phyloP scores from a whole-genome alignment of 805 yeast species.

The Cyberlindnera galapagoensis region DNA sequence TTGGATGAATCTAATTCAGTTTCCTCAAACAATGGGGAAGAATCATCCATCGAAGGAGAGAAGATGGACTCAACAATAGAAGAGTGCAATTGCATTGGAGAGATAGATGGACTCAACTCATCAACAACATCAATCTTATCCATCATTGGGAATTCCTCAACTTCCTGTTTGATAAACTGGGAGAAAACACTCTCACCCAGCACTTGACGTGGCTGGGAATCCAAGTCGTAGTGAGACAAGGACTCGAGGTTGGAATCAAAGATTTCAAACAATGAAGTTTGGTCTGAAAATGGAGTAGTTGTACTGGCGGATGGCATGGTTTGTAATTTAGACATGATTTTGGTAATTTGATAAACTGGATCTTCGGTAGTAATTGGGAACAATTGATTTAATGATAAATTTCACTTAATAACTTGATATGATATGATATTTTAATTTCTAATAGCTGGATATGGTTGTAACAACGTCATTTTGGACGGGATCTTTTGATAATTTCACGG shows the following conservation, averaged over 20 bases:
- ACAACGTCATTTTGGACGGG: constrained; percentile 25
- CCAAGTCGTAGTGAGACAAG: constrained; percentile 4
- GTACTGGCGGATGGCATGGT: constrained; percentile 9
- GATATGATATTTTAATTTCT: constrained; percentile 4
- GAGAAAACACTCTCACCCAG: constrained; percentile 25
- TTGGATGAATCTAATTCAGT: constrained; percentile 32
- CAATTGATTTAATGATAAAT: constrained; percentile 1
- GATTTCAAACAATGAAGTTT: constrained; percentile 21
- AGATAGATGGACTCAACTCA: constrained; percentile 27
- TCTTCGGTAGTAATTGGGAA: not conserved
- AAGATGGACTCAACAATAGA: constrained; percentile 57
- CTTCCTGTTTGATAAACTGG: constrained; percentile 20
- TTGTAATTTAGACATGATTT: constrained; percentile 3
- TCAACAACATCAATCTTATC: constrained; percentile 17
- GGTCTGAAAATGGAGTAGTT: constrained; percentile 9
- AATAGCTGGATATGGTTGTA: constrained; percentile 5
- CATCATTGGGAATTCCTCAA: constrained; percentile 13
- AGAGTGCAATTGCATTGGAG: constrained; percentile 50
- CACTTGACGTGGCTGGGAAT: constrained; percentile 22
- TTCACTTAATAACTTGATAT: constrained; percentile 4
- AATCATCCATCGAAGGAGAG: constrained; percentile 35
- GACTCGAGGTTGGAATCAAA: constrained; percentile 19
- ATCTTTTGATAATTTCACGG: constrained; percentile 16
- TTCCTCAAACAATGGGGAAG: constrained; percentile 56
- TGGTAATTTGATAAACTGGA: constrained; percentile 7